Conservation (phyloP, 257 asterid species). For the Solanum pimpinellifolium region DNA sequence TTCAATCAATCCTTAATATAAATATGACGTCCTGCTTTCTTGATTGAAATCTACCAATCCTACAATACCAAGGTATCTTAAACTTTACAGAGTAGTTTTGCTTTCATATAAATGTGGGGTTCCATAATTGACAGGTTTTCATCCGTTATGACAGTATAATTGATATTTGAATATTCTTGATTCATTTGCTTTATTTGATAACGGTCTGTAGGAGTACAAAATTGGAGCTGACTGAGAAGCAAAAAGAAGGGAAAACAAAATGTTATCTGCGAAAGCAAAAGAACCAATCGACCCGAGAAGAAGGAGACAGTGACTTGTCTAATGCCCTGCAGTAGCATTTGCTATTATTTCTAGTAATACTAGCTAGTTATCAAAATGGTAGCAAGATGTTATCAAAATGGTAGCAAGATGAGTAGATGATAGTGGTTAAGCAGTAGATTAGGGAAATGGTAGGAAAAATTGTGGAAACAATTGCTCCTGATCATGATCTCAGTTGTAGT, state of each 20-base stretch:
- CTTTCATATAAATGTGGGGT: neutral
- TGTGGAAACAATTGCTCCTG: neutral
- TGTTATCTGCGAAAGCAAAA: slow-evolving; percentile 16
- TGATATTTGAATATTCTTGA: neutral
- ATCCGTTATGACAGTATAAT: neutral
- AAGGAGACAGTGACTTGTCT: slow-evolving; percentile 3
- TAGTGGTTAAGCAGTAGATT: neutral
- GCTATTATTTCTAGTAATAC: neutral
- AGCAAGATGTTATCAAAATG: too few relatives aligned
- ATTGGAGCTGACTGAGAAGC: slow-evolving; percentile 12
- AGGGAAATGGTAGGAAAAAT: neutral
- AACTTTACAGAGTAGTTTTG: neutral
- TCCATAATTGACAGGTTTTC: neutral
- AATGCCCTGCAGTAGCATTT: slow-evolving; percentile 1
- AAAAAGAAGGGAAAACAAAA: slow-evolving; percentile 8
- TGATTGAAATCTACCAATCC: neutral
- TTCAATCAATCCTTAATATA: neutral
- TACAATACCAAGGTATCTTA: neutral
- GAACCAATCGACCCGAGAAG: neutral
- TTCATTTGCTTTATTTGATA: neutral
- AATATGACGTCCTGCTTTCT: neutral
- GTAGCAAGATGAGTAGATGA: neutral
- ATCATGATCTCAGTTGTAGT: neutral
- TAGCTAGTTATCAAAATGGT: neutral
- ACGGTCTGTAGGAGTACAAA: slow-evolving; percentile 21